phyloP scores from a whole-genome alignment of 1,139 yeast genomes.

The Keqinozyma sinolaborantium region DNA sequence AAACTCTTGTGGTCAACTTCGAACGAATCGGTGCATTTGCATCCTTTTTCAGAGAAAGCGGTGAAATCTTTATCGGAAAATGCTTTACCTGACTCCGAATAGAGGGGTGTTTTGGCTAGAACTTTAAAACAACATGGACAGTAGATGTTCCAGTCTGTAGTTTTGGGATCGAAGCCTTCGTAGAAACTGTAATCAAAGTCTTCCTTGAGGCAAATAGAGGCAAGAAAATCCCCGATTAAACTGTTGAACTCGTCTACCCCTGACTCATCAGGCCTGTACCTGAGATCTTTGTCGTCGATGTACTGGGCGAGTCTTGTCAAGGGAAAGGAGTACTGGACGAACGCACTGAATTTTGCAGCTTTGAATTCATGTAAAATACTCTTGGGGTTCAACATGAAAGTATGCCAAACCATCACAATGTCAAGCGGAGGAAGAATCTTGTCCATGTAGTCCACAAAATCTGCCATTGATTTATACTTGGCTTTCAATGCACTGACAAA shows the following conservation, averaged over 20 bases:
- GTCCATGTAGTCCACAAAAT: too few species aligned
- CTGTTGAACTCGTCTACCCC: too few species aligned
- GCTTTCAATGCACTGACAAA: conserved; percentile 23
- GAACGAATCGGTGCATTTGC: too few species aligned
- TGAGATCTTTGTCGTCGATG: conserved; percentile 16
- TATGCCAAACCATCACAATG: conserved; percentile 40
- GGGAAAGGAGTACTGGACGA: conserved; percentile 26
- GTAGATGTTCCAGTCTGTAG: neutral
- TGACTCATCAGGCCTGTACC: too few species aligned
- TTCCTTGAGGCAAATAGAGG: too few species aligned
- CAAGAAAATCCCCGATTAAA: too few species aligned
- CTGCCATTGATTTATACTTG: too few species aligned
- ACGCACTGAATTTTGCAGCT: conserved; percentile 16
- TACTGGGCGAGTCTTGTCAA: conserved; percentile 15
- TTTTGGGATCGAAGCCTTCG: conserved; percentile 5
- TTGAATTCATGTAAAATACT: conserved; percentile 25
- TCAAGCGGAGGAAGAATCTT: conserved; percentile 29
- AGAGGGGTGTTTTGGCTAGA: neutral
- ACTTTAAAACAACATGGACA: conserved; percentile 3
- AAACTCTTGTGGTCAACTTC: neutral
- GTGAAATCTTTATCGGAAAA: too few species aligned
- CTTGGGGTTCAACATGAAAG: conserved; percentile 15
- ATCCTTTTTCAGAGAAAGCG: too few species aligned
- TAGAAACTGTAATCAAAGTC: conserved; percentile 5
- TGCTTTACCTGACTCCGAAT: neutral